Evolutionary conservation across 176 grass and related monocot genomes (phyloP), one percentile per base, ranked within the genome.

Genomic region (Tillandsia fasciculata): DNA sequence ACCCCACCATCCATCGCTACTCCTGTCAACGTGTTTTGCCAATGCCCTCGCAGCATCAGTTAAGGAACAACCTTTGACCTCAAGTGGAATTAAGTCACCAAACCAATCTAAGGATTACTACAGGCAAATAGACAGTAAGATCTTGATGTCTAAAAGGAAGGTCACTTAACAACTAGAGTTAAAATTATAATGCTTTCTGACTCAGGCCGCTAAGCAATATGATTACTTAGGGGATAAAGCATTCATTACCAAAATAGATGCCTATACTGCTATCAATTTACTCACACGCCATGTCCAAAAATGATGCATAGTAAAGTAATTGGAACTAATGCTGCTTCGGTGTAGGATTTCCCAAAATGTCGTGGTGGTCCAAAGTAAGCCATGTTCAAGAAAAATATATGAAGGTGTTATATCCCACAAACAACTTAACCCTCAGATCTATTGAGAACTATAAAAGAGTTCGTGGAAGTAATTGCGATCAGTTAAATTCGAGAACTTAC

Each of bases 41-140:
- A 96, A 78, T 85, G 88, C 86, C 83, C 89, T 96, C 82, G 88
- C 93, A 81, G 77, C 81, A 81, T 96, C 83, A 89, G 86, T 92
- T 86, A 96, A 85, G 52, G 84, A 82, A 79, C 89, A 85, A 72
- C 83, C 77, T 79, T 82, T 90, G 18, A 96, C 80, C 93, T 96
- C 84, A 83, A 83, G 52, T 51, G 59, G 28, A 76, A 73, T 42
- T 47, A 76, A 65, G 8, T 51, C 64, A 74, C 12, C 52, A 71
- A 52, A 12, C 56, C 66, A 76, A 49, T 79, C 49, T 69, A 72
- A 79, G 53, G 50, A 50, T 18, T 48, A 83, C 54, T 10, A 59
- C 12, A 22, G 5, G 20, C 54, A 9, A 59, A 59, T 59, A 59
- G 9, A 56, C 11, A 6, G 17, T 17, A 58, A 59, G 54, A 59